Conservation (phyloP, 2,329 filamentous ascomycete species). For the Simplicillium sp. region DNA sequence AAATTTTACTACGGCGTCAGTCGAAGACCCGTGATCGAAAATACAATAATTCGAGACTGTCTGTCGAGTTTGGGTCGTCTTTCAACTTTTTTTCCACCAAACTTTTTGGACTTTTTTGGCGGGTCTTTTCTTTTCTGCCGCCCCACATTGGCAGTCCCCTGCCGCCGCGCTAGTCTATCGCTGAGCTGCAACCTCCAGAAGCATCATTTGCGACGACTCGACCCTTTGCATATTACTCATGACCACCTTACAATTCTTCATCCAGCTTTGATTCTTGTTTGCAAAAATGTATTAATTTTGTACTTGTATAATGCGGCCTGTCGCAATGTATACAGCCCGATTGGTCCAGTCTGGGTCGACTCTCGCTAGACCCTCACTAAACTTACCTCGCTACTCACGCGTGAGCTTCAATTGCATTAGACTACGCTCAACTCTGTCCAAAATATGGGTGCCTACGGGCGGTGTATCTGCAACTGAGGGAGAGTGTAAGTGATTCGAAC, state of each 20-base stretch:
- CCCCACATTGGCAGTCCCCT: constrained; percentile 1
- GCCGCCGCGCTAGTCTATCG: no score
- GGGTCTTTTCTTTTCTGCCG: not conserved
- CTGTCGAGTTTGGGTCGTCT: constrained; percentile 2
- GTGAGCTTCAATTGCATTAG: constrained; percentile 21
- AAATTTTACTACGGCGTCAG: not conserved
- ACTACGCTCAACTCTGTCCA: constrained; percentile 44
- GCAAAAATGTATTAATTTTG: constrained; percentile 5
- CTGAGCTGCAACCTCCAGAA: not conserved
- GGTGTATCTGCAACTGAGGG: constrained; percentile 50
- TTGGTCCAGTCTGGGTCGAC: not conserved
- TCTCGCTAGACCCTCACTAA: not conserved
- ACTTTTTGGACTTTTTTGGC: constrained; percentile 9
- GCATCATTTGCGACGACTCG: constrained; percentile 1
- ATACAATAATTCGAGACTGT: constrained; percentile 2
- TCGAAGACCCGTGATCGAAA: constrained; percentile 4
- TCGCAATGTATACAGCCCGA: not conserved
- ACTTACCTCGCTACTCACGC: constrained; percentile 4
- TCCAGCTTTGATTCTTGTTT: not conserved
- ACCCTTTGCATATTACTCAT: not conserved
- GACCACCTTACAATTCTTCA: not conserved
- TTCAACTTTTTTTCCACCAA: not conserved
- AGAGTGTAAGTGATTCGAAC: constrained; percentile 31
- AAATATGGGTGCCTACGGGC: constrained; percentile 70
- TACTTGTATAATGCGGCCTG: not conserved